A percentile compares a stretch with the other conserved stretches of the same genome.
Conservation (phyloP, 148 eudicot genomes). For the Cornus kousa region DNA sequence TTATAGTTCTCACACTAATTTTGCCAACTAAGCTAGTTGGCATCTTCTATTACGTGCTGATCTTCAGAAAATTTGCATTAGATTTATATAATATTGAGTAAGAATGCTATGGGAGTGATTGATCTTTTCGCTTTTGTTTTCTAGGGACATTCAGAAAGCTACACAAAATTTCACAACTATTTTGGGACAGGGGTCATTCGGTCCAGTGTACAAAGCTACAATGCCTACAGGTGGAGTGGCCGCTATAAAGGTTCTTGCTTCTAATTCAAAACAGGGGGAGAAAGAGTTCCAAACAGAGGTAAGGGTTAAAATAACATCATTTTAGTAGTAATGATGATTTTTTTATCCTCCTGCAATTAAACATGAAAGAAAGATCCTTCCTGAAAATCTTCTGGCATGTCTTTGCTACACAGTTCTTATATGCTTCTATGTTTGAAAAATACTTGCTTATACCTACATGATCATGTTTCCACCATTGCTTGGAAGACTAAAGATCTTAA, state of each 20-base stretch:
- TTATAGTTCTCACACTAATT: not conserved
- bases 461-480: not conserved
- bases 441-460: not conserved
- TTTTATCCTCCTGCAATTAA: not conserved
- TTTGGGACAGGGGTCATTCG: slow-evolving; percentile 94
- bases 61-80: not conserved
- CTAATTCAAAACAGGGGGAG: slow-evolving; percentile 94
- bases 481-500: not conserved
- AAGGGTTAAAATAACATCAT: slow-evolving; percentile 10
- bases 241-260: slow-evolving; percentile 93
- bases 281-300: slow-evolving; percentile 99
- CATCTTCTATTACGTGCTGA: not conserved
- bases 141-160: slow-evolving; percentile 91
- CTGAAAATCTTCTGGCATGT: not conserved
- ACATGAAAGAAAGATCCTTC: not conserved
- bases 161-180: slow-evolving; percentile 86
- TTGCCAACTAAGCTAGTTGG: not conserved
- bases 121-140: slow-evolving; percentile 6
- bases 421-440: not conserved
- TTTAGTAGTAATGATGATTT: not conserved
- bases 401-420: not conserved
- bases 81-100: not conserved
- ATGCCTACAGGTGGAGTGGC: slow-evolving; percentile 84
- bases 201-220: slow-evolving; percentile 90
- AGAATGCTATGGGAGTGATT: not conserved